Evolutionary conservation across 345 rosid species (phyloP).

Genomic region (Conringia planisiliqua): DNA sequence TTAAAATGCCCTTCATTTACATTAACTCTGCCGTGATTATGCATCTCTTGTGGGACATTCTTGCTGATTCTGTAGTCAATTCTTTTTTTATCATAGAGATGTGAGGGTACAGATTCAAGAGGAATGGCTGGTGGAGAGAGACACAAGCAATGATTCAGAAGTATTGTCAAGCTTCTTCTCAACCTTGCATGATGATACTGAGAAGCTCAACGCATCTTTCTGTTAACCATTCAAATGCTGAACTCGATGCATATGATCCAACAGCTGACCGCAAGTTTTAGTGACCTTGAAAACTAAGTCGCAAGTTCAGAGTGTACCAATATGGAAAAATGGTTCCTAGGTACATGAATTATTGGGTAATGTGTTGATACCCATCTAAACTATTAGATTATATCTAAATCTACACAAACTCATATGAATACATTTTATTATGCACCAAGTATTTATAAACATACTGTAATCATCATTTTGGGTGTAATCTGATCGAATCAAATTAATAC

Average conservation of each 20-base stretch:
- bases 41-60: neutral
- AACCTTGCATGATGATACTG: conserved; percentile 29
- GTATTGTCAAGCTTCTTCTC: conserved; percentile 47
- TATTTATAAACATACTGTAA: no score
- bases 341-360: no score
- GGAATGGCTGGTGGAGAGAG: conserved; percentile 72
- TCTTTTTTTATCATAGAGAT: conserved; percentile 46
- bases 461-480: no score
- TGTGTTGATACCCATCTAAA: no score
- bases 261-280: neutral
- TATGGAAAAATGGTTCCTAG: no score
- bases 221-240: neutral
- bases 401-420: no score
- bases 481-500: no score
- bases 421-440: no score
- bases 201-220: conserved; percentile 12
- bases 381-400: no score
- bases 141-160: conserved; percentile 52
- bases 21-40: neutral
- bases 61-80: neutral
- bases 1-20: neutral
- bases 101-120: conserved; percentile 67
- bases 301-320: neutral
- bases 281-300: no score
- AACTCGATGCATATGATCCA: neutral